Base-by-base conservation (phyloP, 768 basidiomycete species). In the Candolleomyces eurysporus region DNA sequence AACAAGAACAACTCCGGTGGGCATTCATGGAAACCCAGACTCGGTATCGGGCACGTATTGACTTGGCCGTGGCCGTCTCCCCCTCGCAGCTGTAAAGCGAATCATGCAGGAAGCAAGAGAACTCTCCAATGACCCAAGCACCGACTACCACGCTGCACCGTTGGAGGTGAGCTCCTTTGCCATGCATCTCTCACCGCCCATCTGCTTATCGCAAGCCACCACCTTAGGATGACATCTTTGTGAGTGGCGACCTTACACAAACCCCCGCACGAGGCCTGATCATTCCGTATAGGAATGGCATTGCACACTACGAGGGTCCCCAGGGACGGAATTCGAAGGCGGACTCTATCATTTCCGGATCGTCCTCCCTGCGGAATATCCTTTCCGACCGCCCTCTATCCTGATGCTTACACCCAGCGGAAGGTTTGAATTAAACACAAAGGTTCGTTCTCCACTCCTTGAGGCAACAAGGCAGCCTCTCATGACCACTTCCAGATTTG, bases 21-120 rank as follows among this genome's bases (percentile, higher is more conserved):
- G 83, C 45, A 17, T 36, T 70, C 10, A 42, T 54, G 40, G 19
- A 50, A 14, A 51, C 39, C 48, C 49, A 22, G 42, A 31, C 26
- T 22, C 13, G 22, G 30, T 42, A 48, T 26, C 57, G 55, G 19
- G 58, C 30, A 36, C 16, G 9, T 39, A 54, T 53, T 63, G 32
- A 43, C 46, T 50, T n/a, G 50, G 26, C 26, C 26, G 4, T 26
- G 26, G 26, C 26, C 26, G 26, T 26, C 26, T 26, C 26, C 19
- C 57, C 45, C 45, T 4, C 54, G 13, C 53, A 91, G 95, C 94
- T 58, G 92, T 97, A 57, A 98, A 98, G 78, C 88, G 96, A 40
- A 97, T 98, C 66, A 91, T 98, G 89, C 94, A 94, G 72, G 96
- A 98, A 75, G 95, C 95, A 4, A 80, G 86, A 62, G 96, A 98